Evolutionary conservation across 2,329 filamentous ascomycete genomes (phyloP), one percentile per base, ranked within the genome.

Genomic region (Exophiala lecanii-corni): DNA sequence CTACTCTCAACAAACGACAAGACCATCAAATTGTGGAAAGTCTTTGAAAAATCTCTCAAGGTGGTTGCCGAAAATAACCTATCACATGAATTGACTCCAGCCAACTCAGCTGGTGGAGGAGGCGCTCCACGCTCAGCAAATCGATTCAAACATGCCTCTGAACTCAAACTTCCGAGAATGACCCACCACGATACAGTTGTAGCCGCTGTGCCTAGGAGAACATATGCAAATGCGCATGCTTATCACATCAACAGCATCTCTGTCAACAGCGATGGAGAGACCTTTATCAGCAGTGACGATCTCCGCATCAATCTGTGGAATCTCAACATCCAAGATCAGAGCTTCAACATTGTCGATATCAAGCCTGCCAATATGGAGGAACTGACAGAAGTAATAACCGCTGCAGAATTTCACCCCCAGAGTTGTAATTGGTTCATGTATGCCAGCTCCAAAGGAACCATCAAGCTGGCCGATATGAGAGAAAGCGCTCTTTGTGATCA

Each of bases 401-500:
- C 92, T 31, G 92, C 92, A 41, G 92, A 98, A 62, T 98, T 98
- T 61, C 92, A 98, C 62, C 92, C 92, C 4, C 75, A 83, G 60
- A 95, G 89, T 73, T 98, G 92, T 76, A 97, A 98, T 69, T 95
- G 88, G 89, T 97, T 98, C 72, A 98, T 98, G 91, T 98, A 97
- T 65, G 92, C 92, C 57, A 97, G 91, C 67, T 96, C 89, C 47
- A 98, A 98, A 69, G 92, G 92, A 49, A 97, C 92, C 25, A 97
- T 98, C 71, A 98, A 98, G 71, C 75, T 98, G 58, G 92, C 92
- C 36, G 92, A 98, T 61, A 98, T 98, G 92, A 82, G 92, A 59
- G 86, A 96, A 73, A 94, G 89, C 61, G 92, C 92, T 20, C 73
- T 98, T 39, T 98, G 92, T 62, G 92, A 98, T 62, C 82, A 94